Evolutionary conservation across 495 filamentous ascomycete species (phyloP).

Genomic region (Daldinia grandis): DNA sequence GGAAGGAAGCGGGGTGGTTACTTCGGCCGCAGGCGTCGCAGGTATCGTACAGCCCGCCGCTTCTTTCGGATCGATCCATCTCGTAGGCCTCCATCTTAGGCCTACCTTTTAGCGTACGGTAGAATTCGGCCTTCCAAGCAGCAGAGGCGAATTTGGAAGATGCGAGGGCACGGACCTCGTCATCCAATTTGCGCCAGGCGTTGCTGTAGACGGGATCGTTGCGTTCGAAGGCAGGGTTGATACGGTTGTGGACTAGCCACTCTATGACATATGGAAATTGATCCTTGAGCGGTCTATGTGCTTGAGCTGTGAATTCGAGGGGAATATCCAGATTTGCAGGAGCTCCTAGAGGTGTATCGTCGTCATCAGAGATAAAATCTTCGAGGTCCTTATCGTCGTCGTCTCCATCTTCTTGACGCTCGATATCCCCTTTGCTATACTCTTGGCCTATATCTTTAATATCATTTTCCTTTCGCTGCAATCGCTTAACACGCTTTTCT

Average conservation of each 20-base stretch:
- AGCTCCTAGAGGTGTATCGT: slow-evolving; percentile 67
- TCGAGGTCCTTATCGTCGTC: slow-evolving; percentile 69
- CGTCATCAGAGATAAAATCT: slow-evolving; percentile 76
- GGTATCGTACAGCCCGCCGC: slow-evolving; percentile 51
- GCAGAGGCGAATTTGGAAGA: slow-evolving; percentile 77
- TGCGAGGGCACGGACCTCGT: slow-evolving; percentile 72
- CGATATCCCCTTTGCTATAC: slow-evolving; percentile 12
- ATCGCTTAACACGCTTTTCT: slow-evolving; percentile 9
- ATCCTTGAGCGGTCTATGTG: slow-evolving; percentile 73
- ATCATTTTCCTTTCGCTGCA: slow-evolving; percentile 22
- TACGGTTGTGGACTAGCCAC: slow-evolving; percentile 77
- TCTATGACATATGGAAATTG: slow-evolving; percentile 82
- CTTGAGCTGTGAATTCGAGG: slow-evolving; percentile 72
- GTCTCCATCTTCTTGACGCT: slow-evolving; percentile 46
- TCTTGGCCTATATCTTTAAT: slow-evolving; percentile 21
- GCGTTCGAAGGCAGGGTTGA: slow-evolving; percentile 77
- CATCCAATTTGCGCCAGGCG: slow-evolving; percentile 77
- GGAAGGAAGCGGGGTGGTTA: slow-evolving; percentile 69
- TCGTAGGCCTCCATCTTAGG: slow-evolving; percentile 59
- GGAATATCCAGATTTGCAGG: slow-evolving; percentile 68
- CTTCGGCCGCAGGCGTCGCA: slow-evolving; percentile 84
- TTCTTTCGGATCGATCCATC: slow-evolving; percentile 26
- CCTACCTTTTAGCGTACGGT: slow-evolving; percentile 68
- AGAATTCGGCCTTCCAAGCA: slow-evolving; percentile 75
- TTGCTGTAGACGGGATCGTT: slow-evolving; percentile 71